phyloP scores from a whole-genome alignment of 2,329 filamentous ascomycete species.

The Alternaria gaisen region DNA sequence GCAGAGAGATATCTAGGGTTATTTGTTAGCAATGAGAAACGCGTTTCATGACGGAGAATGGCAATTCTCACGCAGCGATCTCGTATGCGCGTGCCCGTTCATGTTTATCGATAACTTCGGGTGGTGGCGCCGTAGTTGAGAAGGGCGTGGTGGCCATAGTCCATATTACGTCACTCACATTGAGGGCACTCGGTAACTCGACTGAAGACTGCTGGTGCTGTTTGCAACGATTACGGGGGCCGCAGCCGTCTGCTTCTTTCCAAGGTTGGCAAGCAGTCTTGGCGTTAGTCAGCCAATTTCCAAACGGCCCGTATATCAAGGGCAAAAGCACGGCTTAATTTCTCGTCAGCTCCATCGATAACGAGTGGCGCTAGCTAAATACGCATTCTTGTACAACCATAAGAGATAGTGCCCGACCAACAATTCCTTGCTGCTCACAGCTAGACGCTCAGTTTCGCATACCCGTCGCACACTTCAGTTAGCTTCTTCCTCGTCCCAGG shows the following conservation, averaged over 20 bases:
- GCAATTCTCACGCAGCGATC: slow-evolving; percentile 16
- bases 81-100: slow-evolving; percentile 18
- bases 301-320: background rate
- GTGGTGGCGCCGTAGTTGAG: background rate
- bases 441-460: slow-evolving; percentile 19
- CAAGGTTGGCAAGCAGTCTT: background rate
- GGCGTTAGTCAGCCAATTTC: slow-evolving; percentile 2
- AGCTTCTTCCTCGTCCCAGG: slow-evolving; percentile 38
- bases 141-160: background rate
- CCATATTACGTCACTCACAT: slow-evolving; percentile 1
- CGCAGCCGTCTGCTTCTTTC: background rate
- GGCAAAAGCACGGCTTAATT: background rate
- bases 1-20: slow-evolving; percentile 18
- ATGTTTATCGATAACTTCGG: slow-evolving; percentile 2
- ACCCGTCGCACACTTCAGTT: slow-evolving; percentile 36
- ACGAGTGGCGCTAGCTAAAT: background rate
- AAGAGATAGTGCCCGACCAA: background rate
- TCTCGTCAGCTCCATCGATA: background rate
- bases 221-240: background rate
- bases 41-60: background rate
- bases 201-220: background rate
- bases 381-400: background rate
- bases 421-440: background rate
- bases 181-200: background rate
- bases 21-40: background rate